Evolutionary conservation across 2,329 filamentous ascomycete species (phyloP).

Genomic region (Eutypa lata): DNA sequence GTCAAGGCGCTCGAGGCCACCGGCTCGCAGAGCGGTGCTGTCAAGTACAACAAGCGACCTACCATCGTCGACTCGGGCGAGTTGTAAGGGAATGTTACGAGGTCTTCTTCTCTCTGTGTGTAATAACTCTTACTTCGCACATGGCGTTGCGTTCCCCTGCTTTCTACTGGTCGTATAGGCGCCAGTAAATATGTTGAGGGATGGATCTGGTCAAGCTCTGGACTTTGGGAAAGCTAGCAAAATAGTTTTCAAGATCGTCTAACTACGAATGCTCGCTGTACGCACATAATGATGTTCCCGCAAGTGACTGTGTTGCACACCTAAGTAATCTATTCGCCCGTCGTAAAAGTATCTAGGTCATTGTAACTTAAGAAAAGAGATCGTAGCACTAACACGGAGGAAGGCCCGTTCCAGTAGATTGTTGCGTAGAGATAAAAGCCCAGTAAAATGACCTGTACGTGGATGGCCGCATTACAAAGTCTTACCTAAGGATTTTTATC

Average conservation of each 20-base stretch:
- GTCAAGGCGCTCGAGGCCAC: constrained; percentile 62
- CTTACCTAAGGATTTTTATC: no score
- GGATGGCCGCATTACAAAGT: no score
- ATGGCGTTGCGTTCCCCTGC: constrained; percentile 8
- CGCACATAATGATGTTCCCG: not conserved
- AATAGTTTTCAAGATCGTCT: not conserved
- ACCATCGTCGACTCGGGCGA: constrained; percentile 55
- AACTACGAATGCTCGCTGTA: not conserved
- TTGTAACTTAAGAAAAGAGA: no score
- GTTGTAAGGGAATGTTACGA: constrained; percentile 34
- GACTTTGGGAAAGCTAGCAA: constrained; percentile 2
- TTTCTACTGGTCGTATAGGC: not conserved
- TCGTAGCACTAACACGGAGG: no score
- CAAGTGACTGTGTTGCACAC: not conserved
- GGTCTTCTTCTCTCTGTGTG: constrained; percentile 6
- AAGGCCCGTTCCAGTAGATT: no score
- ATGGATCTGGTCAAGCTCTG: not conserved
- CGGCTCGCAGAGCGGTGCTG: constrained; percentile 51
- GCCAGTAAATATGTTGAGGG: not conserved
- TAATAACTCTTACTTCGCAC: constrained; percentile 18
- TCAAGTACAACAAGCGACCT: constrained; percentile 55
- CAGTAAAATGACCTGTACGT: no score
- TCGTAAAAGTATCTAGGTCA: no score
- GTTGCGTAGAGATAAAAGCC: no score
- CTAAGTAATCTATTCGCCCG: no score